Conservation (phyloP, 192 early-diverging fungal genomes). For the Backusella morwellensis region DNA sequence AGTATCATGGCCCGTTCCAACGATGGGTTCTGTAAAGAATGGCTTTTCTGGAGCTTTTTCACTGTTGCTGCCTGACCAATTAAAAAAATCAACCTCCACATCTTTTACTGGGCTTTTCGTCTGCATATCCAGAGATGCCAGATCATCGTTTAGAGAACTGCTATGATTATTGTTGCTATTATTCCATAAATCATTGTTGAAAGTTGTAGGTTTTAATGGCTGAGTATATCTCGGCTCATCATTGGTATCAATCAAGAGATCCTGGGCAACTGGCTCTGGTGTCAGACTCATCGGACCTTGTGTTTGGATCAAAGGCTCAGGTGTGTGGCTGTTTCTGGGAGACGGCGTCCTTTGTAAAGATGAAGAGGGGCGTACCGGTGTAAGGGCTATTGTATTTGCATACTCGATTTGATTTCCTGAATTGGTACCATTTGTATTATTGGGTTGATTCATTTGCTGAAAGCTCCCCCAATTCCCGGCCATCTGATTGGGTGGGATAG, state of each 20-base stretch:
- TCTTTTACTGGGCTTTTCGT: background rate
- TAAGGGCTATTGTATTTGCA: background rate
- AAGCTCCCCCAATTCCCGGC: background rate
- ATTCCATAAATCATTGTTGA: background rate
- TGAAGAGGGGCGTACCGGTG: background rate
- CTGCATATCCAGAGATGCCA: background rate
- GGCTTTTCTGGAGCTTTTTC: background rate
- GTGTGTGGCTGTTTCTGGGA: background rate
- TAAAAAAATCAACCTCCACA: background rate
- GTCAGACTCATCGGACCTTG: background rate
- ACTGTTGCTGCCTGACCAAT: background rate
- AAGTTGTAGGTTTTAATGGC: background rate
- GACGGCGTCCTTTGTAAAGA: background rate
- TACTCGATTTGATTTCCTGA: background rate
- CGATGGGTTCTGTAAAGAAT: background rate
- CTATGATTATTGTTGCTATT: background rate
- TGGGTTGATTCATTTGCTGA: background rate
- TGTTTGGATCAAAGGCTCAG: background rate
- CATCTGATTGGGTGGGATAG: background rate
- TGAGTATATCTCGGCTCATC: background rate
- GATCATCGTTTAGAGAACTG: background rate
- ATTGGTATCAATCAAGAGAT: background rate
- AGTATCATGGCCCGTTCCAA: background rate
- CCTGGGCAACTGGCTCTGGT: background rate
- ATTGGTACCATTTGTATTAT: background rate